Percentiles rank a stretch among this genome's conserved stretches.
Evolutionary conservation across 2,329 filamentous ascomycete species (phyloP).

Genomic region (Monosporascus ibericus): DNA sequence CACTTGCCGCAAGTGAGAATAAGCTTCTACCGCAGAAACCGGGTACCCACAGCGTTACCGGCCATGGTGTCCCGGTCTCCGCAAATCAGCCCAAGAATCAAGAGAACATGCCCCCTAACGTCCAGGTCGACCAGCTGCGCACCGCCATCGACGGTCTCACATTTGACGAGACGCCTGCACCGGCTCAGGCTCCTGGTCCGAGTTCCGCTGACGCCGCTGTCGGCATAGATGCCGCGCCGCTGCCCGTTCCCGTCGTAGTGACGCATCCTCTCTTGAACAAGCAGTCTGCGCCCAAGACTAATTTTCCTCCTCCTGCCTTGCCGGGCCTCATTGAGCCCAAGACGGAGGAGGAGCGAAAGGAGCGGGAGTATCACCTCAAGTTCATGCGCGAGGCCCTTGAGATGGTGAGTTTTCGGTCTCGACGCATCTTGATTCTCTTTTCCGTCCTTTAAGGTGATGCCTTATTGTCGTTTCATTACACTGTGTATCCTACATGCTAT

Average conservation of each 20-base stretch:
- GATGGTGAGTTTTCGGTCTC: conserved; percentile 55
- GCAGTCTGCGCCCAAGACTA: conserved; percentile 6
- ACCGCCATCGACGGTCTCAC: conserved; percentile 16
- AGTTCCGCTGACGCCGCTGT: conserved; percentile 8
- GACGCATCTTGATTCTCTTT: not conserved
- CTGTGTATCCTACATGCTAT: not conserved
- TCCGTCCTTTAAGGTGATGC: conserved; percentile 1
- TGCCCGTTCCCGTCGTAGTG: conserved; percentile 21
- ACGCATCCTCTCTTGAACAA: conserved; percentile 15
- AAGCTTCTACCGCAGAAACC: conserved; percentile 17
- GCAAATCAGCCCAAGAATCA: conserved; percentile 6
- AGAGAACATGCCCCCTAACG: conserved; percentile 4
- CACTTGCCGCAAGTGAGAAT: conserved; percentile 14
- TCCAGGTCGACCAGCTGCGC: conserved; percentile 10
- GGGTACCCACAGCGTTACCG: conserved; percentile 23
- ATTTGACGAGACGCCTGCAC: conserved; percentile 12
- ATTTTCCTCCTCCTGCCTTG: conserved; percentile 14
- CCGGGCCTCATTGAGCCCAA: conserved; percentile 27
- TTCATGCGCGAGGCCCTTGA: conserved; percentile 84
- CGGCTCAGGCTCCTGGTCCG: conserved; percentile 5
- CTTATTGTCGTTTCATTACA: not conserved
- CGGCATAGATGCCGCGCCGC: conserved; percentile 7
- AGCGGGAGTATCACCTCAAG: conserved; percentile 38
- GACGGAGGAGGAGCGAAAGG: conserved; percentile 28
- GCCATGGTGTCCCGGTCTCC: conserved; percentile 3